Evolutionary conservation across 2,329 filamentous ascomycete genomes (phyloP).

Genomic region (Didymella glomerata): DNA sequence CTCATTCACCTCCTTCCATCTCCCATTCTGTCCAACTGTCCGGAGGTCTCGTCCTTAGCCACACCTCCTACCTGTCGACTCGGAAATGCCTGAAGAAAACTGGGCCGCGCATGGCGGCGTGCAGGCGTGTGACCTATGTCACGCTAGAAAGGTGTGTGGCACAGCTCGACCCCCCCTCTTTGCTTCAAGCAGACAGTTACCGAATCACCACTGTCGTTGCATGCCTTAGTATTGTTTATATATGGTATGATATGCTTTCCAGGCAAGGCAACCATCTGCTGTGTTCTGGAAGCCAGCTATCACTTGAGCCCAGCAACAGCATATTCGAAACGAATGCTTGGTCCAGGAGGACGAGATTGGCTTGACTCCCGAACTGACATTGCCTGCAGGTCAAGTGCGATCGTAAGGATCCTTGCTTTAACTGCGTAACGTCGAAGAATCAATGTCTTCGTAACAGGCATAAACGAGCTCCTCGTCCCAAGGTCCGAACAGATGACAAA

Average conservation of each 20-base stretch:
- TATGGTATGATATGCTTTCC: background rate
- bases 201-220: background rate
- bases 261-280: background rate
- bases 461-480: conserved; percentile 38
- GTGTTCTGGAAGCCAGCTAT: background rate
- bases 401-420: conserved; percentile 45
- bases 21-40: conserved; percentile 5
- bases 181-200: background rate
- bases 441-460: conserved; percentile 46
- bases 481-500: conserved; percentile 42
- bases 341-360: background rate
- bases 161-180: conserved; percentile 1
- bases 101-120: conserved; percentile 44
- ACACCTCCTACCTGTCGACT: conserved; percentile 1
- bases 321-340: background rate
- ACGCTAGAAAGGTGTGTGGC: conserved; percentile 37
- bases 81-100: conserved; percentile 43
- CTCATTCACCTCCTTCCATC: conserved; percentile 6
- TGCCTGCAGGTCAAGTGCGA: conserved; percentile 46
- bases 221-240: background rate
- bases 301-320: background rate
- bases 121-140: conserved; percentile 44
- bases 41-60: conserved; percentile 12
- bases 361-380: conserved; percentile 5
- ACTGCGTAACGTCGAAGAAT: conserved; percentile 36